A percentile compares a stretch with the other conserved stretches of the same genome.
Conservation (phyloP, 345 rosid species). For the Gossypium rotundifolium region DNA sequence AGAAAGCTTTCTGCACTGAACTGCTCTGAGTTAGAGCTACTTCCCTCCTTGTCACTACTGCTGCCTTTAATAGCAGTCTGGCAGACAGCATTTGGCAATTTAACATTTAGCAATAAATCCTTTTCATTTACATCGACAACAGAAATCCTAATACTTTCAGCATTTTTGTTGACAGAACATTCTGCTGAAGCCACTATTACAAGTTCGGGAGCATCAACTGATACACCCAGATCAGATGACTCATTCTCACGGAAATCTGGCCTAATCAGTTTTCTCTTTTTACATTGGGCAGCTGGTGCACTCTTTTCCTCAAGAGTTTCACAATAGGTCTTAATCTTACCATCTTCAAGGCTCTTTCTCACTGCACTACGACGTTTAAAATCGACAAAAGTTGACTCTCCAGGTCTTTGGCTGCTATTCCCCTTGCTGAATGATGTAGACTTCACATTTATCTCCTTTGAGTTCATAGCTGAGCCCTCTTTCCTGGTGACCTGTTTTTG, state of each 20-base stretch:
- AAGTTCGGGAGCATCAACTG: neutral
- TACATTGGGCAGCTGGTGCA: conserved; percentile 13
- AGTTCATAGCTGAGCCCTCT: neutral
- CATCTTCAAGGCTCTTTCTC: conserved; percentile 17
- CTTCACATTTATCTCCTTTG: conserved; percentile 19
- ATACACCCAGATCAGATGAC: conserved; percentile 6
- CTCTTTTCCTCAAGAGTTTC: conserved; percentile 1
- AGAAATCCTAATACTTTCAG: conserved; percentile 3
- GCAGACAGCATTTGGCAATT: neutral
- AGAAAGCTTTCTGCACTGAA: neutral
- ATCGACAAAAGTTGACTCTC: conserved; percentile 34
- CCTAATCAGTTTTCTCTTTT: conserved; percentile 51
- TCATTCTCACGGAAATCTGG: conserved; percentile 33
- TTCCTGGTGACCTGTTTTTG: neutral
- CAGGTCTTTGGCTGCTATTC: conserved; percentile 14
- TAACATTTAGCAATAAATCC: neutral
- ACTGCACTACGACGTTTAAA: conserved; percentile 46
- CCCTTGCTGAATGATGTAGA: conserved; percentile 12
- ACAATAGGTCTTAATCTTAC: conserved; percentile 8
- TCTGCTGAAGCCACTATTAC: neutral
- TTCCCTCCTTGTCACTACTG: conserved; percentile 1
- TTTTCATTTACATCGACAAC: neutral
- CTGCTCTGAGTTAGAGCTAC: neutral
- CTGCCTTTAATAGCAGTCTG: conserved; percentile 1
- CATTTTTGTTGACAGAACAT: conserved; percentile 3